Evolutionary conservation across 2,329 filamentous ascomycete genomes (phyloP).

Genomic region (Neopestalotiopsis clavispora): DNA sequence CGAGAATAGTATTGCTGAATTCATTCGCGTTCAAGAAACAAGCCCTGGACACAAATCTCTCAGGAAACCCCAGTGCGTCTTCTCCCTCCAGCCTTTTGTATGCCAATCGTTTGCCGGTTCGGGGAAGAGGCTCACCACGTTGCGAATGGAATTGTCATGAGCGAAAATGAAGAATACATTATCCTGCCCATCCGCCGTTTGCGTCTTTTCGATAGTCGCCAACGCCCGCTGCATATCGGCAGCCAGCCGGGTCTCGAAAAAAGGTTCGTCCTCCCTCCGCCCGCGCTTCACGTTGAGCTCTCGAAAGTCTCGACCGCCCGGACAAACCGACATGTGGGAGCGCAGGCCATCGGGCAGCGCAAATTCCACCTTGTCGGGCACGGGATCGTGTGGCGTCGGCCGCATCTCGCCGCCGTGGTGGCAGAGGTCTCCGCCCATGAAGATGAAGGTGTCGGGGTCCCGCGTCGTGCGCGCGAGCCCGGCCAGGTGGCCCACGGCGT

Average conservation of each 20-base stretch:
- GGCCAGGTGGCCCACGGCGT: constrained; percentile 39
- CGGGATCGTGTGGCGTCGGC: constrained; percentile 38
- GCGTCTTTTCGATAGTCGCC: neutral
- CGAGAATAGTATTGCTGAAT: too few species aligned
- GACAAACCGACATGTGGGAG: neutral
- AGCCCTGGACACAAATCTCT: neutral
- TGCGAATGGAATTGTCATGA: constrained; percentile 3
- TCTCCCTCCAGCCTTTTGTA: neutral
- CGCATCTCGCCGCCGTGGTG: constrained; percentile 44
- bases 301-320: neutral
- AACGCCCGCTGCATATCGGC: neutral
- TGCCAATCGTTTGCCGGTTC: neutral
- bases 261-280: neutral
- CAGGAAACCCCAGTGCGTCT: constrained; percentile 9
- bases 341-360: neutral
- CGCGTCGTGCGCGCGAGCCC: constrained; percentile 43
- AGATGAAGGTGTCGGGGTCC: constrained; percentile 41
- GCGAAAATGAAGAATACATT: constrained; percentile 4
- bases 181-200: neutral
- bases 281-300: neutral
- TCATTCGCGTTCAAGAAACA: neutral
- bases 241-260: neutral
- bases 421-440: constrained; percentile 48
- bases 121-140: neutral
- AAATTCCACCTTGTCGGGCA: constrained; percentile 29